Percentiles rank a stretch among this genome's conserved stretches.
These are phyloP conservation scores for Phytophthora crassamura DNA, from an alignment of 352 stramenopile species.

Conservation along the genomic window DNA sequence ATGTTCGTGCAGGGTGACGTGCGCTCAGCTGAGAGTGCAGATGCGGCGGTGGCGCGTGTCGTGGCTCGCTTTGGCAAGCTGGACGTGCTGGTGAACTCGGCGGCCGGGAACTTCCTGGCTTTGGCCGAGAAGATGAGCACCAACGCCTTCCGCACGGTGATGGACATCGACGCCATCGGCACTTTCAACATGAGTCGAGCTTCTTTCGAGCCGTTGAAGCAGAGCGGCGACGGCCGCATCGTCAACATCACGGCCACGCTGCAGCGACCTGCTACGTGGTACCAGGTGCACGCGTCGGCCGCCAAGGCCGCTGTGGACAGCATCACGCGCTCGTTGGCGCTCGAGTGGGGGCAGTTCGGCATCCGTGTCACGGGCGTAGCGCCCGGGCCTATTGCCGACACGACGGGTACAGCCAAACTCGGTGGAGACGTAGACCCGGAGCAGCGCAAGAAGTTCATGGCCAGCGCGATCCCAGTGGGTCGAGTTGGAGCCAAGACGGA, in stretches of 20 bases:
- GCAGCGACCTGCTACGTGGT: conserved; percentile 92
- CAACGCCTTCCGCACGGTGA: conserved; percentile 96
- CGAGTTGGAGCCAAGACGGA: conserved; percentile 86
- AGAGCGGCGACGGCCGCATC: conserved; percentile 79
- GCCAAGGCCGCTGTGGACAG: conserved; percentile 96
- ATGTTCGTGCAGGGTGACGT: conserved; percentile 83
- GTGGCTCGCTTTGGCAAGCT: conserved; percentile 86
- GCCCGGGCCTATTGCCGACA: conserved; percentile 96
- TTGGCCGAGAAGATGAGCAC: conserved; percentile 88
- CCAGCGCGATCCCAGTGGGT: conserved; percentile 65
- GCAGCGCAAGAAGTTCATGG: conserved; percentile 57
- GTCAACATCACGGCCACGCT: conserved; percentile 97
- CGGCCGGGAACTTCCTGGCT: conserved; percentile 95
- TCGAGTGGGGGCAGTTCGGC: conserved; percentile 96
- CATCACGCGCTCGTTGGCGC: conserved; percentile 92
- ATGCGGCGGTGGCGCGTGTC: conserved; percentile 77
- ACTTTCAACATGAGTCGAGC: conserved; percentile 97
- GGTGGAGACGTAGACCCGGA: conserved; percentile 56
- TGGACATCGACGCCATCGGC: conserved; percentile 96
- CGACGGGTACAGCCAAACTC: conserved; percentile 94
- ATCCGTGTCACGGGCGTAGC: conserved; percentile 96
- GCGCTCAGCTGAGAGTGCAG: conserved; percentile 82
- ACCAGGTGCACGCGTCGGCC: conserved; percentile 95
- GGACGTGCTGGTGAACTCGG: conserved; percentile 94
- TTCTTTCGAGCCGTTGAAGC: conserved; percentile 85